Percentiles rank a stretch among this genome's conserved stretches.
phyloP scores from a whole-genome alignment of 139 green algal species.

The Tetraselmis chui region DNA sequence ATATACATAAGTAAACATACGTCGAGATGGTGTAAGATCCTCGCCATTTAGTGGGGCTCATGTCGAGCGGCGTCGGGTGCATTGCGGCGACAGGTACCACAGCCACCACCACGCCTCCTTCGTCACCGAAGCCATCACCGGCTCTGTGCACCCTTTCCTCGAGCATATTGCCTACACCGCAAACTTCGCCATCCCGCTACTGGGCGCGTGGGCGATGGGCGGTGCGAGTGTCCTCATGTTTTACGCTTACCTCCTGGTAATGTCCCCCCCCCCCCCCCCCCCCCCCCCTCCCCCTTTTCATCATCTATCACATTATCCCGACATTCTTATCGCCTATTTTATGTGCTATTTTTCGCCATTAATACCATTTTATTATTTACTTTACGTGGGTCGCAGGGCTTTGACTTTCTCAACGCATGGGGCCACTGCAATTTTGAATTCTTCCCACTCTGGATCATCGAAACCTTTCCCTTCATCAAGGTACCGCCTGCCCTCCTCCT shows the following conservation, averaged over 20 bases:
- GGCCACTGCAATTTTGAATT: constrained; percentile 50
- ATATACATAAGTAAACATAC: no score
- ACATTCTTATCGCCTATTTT: no score
- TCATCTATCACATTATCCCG: neutral
- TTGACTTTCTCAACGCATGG: constrained; percentile 38
- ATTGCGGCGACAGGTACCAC: constrained; percentile 27
- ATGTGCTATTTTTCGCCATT: no score
- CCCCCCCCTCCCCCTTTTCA: neutral
- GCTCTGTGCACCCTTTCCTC: constrained; percentile 40
- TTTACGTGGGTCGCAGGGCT: no score
- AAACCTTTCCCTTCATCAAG: constrained; percentile 26
- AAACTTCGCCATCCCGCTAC: constrained; percentile 37
- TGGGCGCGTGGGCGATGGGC: constrained; percentile 34
- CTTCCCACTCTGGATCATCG: constrained; percentile 21
- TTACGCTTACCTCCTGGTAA: constrained; percentile 32
- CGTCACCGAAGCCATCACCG: constrained; percentile 39
- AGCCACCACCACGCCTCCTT: constrained; percentile 42
- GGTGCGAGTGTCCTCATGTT: constrained; percentile 33
- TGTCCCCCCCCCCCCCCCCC: neutral
- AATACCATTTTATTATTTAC: no score
- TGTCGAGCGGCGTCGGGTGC: no score
- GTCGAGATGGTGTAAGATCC: no score
- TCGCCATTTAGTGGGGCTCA: no score
- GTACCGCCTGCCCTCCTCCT: no score
- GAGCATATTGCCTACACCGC: constrained; percentile 40